Evolutionary conservation across 1,284 basidiomycete species (phyloP).

Genomic region (Peniophora sp.): DNA sequence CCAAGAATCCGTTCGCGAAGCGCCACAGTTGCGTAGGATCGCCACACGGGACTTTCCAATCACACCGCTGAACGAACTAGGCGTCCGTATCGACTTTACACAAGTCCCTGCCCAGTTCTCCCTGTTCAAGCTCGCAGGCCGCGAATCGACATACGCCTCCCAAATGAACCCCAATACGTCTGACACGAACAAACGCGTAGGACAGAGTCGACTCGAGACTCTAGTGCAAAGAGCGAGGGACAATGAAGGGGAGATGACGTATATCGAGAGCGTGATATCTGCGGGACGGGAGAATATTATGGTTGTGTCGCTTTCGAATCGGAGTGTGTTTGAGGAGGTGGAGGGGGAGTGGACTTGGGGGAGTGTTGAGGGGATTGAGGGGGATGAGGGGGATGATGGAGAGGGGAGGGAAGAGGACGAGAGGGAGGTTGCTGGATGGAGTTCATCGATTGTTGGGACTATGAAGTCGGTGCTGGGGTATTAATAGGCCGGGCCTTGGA

Average conservation of each 20-base stretch:
- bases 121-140: slow-evolving; percentile 19
- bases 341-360: too few relatives aligned
- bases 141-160: slow-evolving; percentile 6
- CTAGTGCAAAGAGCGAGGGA: slow-evolving; percentile 25
- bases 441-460: too few relatives aligned
- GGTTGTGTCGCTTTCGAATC: slow-evolving; percentile 18
- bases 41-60: slow-evolving; percentile 20
- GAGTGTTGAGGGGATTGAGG: too few relatives aligned
- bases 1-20: slow-evolving; percentile 22
- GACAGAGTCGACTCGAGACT: slow-evolving; percentile 25
- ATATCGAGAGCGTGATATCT: slow-evolving; percentile 26
- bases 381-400: too few relatives aligned
- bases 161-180: slow-evolving; percentile 8
- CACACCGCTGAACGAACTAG: slow-evolving; percentile 15
- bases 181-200: slow-evolving; percentile 15
- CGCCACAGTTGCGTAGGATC: slow-evolving; percentile 17
- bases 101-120: slow-evolving; percentile 18
- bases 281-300: slow-evolving; percentile 20
- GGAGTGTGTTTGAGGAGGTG: too few relatives aligned
- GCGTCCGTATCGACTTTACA: slow-evolving; percentile 27
- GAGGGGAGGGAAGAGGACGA: too few relatives aligned
- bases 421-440: too few relatives aligned
- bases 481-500: too few relatives aligned
- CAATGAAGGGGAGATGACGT: slow-evolving; percentile 21
- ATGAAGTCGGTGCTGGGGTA: too few relatives aligned